Conservation (phyloP, 805 yeast genomes). For the Ogataea polymorpha region DNA sequence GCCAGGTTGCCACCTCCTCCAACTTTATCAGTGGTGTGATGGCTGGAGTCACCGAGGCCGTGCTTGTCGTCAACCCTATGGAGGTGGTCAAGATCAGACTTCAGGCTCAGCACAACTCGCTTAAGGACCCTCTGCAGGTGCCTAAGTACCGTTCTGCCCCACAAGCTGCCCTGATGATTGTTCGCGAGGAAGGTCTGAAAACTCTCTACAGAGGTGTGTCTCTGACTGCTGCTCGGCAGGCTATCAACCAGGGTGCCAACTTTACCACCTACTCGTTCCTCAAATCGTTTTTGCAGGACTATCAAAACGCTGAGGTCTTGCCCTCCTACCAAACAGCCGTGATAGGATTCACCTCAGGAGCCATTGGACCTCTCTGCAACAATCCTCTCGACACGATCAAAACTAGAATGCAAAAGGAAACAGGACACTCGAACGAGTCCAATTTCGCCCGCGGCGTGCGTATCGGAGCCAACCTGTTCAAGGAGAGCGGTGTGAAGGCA, state of each 20-base stretch:
- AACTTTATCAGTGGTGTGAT: constrained; percentile 93
- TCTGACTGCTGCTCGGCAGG: constrained; percentile 95
- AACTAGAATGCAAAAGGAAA: constrained; percentile 92
- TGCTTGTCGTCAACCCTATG: constrained; percentile 92
- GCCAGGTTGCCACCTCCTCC: constrained; percentile 64
- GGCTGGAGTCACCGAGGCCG: constrained; percentile 96
- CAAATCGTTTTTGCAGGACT: constrained; percentile 64
- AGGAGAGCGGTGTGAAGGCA: constrained; percentile 86
- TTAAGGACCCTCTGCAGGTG: constrained; percentile 70
- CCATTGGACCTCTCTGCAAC: constrained; percentile 94
- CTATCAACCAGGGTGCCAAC: constrained; percentile 97
- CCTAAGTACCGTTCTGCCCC: constrained; percentile 92
- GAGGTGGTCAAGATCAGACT: constrained; percentile 95
- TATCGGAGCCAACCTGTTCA: constrained; percentile 75
- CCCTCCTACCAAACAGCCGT: constrained; percentile 94
- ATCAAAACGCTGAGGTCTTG: constrained; percentile 54
- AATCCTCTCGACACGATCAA: constrained; percentile 97
- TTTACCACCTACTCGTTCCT: constrained; percentile 91
- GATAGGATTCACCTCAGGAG: constrained; percentile 91
- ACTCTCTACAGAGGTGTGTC: constrained; percentile 93
- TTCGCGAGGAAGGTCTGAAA: constrained; percentile 85
- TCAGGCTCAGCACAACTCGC: constrained; percentile 93
- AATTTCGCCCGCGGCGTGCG: constrained; percentile 76
- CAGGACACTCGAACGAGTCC: constrained; percentile 57
- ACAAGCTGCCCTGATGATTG: constrained; percentile 80